phyloP scores from a whole-genome alignment of 2,329 filamentous ascomycete genomes.

The Apiospora malaysiana region DNA sequence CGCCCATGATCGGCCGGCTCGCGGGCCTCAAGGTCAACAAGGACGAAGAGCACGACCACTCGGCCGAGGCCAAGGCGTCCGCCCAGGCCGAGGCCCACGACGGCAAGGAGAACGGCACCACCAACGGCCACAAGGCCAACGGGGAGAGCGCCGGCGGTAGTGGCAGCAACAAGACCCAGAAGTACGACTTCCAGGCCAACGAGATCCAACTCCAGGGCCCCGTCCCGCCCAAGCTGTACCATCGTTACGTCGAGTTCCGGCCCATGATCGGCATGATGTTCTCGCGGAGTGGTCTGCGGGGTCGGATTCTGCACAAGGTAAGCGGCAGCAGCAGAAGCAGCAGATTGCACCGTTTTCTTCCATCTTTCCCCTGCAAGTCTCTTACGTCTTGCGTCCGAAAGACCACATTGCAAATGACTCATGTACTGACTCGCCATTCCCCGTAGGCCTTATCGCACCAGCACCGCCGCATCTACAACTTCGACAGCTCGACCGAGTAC shows the following conservation, averaged over 20 bases:
- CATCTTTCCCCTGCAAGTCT: no score
- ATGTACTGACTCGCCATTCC: no score
- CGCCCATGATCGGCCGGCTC: conserved; percentile 84
- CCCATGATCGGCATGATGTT: conserved; percentile 93
- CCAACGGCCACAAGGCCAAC: background rate
- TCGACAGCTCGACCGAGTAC: conserved; percentile 75
- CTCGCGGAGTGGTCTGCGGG: conserved; percentile 75
- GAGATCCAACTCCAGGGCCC: conserved; percentile 88
- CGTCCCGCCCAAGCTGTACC: conserved; percentile 80
- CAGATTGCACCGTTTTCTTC: no score
- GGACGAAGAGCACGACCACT: conserved; percentile 55
- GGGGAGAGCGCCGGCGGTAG: background rate
- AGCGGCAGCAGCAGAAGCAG: background rate
- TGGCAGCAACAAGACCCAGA: conserved; percentile 57
- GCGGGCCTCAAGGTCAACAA: conserved; percentile 73
- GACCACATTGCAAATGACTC: background rate
- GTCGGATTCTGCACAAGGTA: conserved; percentile 75
- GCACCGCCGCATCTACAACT: conserved; percentile 88
- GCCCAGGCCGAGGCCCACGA: conserved; percentile 6
- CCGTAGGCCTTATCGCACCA: conserved; percentile 79
- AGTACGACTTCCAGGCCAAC: conserved; percentile 94
- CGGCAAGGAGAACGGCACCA: background rate
- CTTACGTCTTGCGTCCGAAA: no score
- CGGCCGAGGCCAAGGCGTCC: conserved; percentile 30
- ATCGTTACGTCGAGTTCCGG: conserved; percentile 91